A percentile compares a stretch with the other conserved stretches of the same genome.
Evolutionary conservation across 768 basidiomycete species (phyloP).

Genomic region (Phallus indusiatus): DNA sequence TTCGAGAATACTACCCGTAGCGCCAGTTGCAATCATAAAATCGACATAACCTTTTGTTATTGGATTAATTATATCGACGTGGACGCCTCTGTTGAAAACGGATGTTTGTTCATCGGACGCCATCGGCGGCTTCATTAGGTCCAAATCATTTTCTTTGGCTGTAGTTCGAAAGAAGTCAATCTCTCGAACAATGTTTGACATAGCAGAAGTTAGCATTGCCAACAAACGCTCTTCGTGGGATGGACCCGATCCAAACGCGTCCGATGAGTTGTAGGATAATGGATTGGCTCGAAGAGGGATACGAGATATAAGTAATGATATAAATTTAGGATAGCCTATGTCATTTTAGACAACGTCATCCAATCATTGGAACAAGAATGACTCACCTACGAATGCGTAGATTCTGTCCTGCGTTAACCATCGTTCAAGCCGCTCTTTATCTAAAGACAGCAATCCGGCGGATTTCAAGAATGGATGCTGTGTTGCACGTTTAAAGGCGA

Average conservation of each 20-base stretch:
- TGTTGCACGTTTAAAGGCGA: slow-evolving; percentile 36
- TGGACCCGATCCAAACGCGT: slow-evolving; percentile 15
- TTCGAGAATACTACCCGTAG: slow-evolving; percentile 42
- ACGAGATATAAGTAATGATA: not conserved
- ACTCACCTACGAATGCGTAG: slow-evolving; percentile 36
- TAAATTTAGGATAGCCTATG: slow-evolving; percentile 2
- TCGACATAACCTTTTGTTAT: slow-evolving; percentile 1
- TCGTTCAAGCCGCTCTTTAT: slow-evolving; percentile 37
- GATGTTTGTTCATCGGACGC: slow-evolving; percentile 39
- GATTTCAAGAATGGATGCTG: slow-evolving; percentile 49
- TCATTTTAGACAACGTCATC: too few species aligned
- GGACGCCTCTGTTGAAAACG: not conserved
- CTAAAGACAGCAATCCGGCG: slow-evolving; percentile 45
- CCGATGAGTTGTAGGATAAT: too few species aligned
- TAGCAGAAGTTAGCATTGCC: slow-evolving; percentile 38
- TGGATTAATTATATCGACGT: not conserved
- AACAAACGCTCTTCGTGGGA: slow-evolving; percentile 33
- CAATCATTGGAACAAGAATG: not conserved
- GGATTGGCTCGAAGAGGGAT: not conserved
- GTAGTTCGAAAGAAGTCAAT: slow-evolving; percentile 52
- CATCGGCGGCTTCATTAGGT: slow-evolving; percentile 30
- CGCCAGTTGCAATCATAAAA: slow-evolving; percentile 41
- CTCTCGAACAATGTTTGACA: slow-evolving; percentile 50
- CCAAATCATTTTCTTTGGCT: slow-evolving; percentile 34
- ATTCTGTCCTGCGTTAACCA: slow-evolving; percentile 69